Evolutionary conservation across 441 rosid species (phyloP).

Genomic region (Brassica balearica): DNA sequence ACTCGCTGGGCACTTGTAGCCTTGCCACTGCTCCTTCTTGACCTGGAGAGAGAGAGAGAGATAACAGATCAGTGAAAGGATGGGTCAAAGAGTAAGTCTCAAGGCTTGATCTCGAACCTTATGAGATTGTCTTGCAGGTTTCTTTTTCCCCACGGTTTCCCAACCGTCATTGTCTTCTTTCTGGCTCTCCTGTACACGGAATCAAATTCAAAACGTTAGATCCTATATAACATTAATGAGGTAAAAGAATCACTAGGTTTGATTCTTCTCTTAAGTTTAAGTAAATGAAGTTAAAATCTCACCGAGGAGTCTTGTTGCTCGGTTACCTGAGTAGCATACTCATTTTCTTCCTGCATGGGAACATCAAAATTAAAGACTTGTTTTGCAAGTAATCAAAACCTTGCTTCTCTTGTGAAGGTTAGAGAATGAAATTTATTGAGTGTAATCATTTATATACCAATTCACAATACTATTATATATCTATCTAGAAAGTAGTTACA

Average conservation of each 20-base stretch:
- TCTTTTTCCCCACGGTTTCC: slow-evolving; percentile 83
- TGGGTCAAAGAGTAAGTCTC: neutral
- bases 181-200: slow-evolving; percentile 45
- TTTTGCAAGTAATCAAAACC: neutral
- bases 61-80: slow-evolving; percentile 16
- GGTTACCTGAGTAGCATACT: slow-evolving; percentile 18
- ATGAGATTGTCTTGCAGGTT: slow-evolving; percentile 61
- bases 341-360: slow-evolving; percentile 24
- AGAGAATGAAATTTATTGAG: neutral
- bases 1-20: slow-evolving; percentile 66
- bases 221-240: too few relatives aligned
- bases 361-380: slow-evolving; percentile 8
- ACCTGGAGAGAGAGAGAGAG: slow-evolving; percentile 52
- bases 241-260: too few relatives aligned
- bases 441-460: neutral
- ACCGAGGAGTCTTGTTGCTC: slow-evolving; percentile 34
- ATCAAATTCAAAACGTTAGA: slow-evolving; percentile 14
- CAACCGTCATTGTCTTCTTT: slow-evolving; percentile 66
- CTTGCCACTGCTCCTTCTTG: slow-evolving; percentile 75
- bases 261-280: too few relatives aligned
- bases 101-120: slow-evolving; percentile 50
- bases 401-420: neutral
- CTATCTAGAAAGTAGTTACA: neutral
- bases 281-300: slow-evolving; percentile 27
- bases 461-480: slow-evolving; percentile 1